Evolutionary conservation across 306 rosid species (phyloP), one percentile per base, ranked within the genome.

Genomic region (Myrica gale): DNA sequence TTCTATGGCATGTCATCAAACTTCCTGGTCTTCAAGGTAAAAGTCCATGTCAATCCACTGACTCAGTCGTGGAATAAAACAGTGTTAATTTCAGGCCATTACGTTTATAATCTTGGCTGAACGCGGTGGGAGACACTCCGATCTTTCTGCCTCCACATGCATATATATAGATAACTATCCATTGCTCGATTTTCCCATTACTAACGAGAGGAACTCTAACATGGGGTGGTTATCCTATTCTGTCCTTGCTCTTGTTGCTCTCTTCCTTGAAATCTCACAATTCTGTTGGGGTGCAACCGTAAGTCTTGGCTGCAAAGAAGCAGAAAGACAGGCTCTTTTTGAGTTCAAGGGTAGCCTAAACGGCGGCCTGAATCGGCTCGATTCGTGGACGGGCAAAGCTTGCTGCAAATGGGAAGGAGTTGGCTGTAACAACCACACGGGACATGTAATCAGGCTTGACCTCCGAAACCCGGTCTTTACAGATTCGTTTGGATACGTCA

Each of bases 351-450:
- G 20, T 1, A 51, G 55, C 67, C 68, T 71, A 20, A 2, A 41
- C 3, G 81, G 73, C 37, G 41, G 57, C 73, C 54, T 42, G 0
- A 48, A 16, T 21, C 58, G 55, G 46, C 54, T 78, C 2, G 21
- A 47, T 21, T 78, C 81, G 26, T 78, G 81, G 81, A 48, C 15
- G 0, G 76, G 81, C 42, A 9, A 47, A 4, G 72, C 71, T 3
- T 78, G 81, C 20, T 77, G 80, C 21, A 4, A 10, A 16, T 77
- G 74, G 74, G 45, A 45, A 48, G 80, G 80, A 26, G 51, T 77
- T 8, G 12, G 53, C 19, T 78, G 81, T 9, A 20, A 71, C 55
- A 50, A 60, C 39, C 15, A 7, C 10, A 71, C 71, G 2, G 72
- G 81, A 13, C 52, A 60, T 41, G 76, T 70, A 9, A 23, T 16